Percentiles rank a stretch among this genome's conserved stretches.
Evolutionary conservation across 108 stramenopile genomes (phyloP).

Genomic region (Nitzschia palea): DNA sequence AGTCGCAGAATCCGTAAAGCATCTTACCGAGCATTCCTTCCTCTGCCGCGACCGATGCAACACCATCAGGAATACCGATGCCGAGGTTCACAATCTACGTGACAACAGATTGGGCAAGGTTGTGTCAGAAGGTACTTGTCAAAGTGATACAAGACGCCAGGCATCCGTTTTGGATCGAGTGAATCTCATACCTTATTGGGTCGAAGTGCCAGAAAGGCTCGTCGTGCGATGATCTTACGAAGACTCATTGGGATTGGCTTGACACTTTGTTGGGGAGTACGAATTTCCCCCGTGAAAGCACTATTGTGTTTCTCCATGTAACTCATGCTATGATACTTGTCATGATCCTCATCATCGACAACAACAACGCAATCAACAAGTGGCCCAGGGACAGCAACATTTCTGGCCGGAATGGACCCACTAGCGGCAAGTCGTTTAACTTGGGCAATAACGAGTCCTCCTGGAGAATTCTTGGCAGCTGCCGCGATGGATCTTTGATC

Average conservation of each 20-base stretch:
- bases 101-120: too few relatives aligned
- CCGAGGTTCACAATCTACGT: slow-evolving; percentile 77
- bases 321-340: slow-evolving; percentile 59
- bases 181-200: background rate
- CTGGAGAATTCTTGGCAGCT: slow-evolving; percentile 65
- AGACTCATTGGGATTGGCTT: slow-evolving; percentile 47
- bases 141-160: too few relatives aligned
- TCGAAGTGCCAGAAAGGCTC: slow-evolving; percentile 52
- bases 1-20: too few relatives aligned
- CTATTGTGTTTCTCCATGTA: slow-evolving; percentile 59
- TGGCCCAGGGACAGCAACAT: slow-evolving; percentile 67
- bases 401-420: slow-evolving; percentile 54
- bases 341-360: slow-evolving; percentile 68
- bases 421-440: slow-evolving; percentile 67
- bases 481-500: slow-evolving; percentile 46
- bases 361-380: slow-evolving; percentile 80
- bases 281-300: slow-evolving; percentile 60
- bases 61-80: slow-evolving; percentile 81
- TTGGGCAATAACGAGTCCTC: slow-evolving; percentile 81
- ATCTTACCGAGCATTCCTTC: slow-evolving; percentile 62
- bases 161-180: too few relatives aligned
- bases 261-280: slow-evolving; percentile 39
- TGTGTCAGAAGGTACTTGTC: too few relatives aligned
- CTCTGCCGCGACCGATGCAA: slow-evolving; percentile 76
- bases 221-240: slow-evolving; percentile 76